phyloP scores from a whole-genome alignment of 345 rosid species.

The Acer negundo region DNA sequence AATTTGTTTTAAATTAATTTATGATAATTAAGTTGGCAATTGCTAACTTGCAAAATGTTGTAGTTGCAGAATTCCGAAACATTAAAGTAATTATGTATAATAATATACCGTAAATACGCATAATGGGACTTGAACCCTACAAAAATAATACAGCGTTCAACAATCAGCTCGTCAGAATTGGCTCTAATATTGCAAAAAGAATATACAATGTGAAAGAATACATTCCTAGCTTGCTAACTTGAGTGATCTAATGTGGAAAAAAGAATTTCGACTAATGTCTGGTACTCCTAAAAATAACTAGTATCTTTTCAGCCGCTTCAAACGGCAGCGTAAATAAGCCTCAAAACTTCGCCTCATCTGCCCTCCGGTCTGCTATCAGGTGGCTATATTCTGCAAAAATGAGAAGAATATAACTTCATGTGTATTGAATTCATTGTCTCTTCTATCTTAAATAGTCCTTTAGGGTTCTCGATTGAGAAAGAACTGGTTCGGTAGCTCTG shows the following conservation, averaged over 20 bases:
- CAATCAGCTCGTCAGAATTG: slow-evolving; percentile 25
- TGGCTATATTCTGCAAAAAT: background rate
- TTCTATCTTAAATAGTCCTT: slow-evolving; percentile 3
- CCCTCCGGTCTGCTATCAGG: background rate
- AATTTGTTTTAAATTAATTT: too few species aligned
- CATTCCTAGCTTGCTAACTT: slow-evolving; percentile 8
- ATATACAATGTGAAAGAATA: slow-evolving; percentile 35
- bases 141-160: background rate
- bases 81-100: too few species aligned
- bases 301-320: slow-evolving; percentile 4
- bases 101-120: too few species aligned
- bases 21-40: too few species aligned
- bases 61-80: too few species aligned
- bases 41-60: too few species aligned
- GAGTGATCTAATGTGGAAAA: slow-evolving; percentile 19
- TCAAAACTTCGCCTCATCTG: slow-evolving; percentile 6
- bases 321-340: background rate
- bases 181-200: slow-evolving; percentile 14
- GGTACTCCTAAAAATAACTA: background rate
- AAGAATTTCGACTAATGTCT: slow-evolving; percentile 23
- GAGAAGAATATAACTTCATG: slow-evolving; percentile 11
- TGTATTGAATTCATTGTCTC: slow-evolving; percentile 8
- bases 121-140: too few species aligned
- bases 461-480: slow-evolving; percentile 4
- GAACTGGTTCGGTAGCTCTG: background rate